Percentiles rank a stretch among this genome's conserved stretches.
These are phyloP conservation scores for Pythium grandisporangium DNA, from an alignment of 352 stramenopile species.

Conservation along the genomic window DNA sequence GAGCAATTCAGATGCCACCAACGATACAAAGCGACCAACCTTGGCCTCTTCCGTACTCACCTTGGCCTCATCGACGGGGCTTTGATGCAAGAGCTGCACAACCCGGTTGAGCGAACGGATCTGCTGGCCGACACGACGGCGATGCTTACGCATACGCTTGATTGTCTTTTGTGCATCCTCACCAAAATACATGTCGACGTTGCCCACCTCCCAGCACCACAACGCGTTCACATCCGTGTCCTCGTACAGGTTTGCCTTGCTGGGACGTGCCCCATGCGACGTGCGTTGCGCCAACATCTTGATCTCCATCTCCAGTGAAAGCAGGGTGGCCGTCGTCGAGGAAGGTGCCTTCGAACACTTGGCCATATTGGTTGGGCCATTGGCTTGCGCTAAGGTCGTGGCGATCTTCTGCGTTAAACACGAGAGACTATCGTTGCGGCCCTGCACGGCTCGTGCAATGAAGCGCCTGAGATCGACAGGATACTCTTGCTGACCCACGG, in stretches of 20 bases:
- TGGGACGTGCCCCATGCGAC: slow-evolving; percentile 49
- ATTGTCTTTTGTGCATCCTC: slow-evolving; percentile 66
- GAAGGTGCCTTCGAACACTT: no score
- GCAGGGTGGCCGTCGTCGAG: slow-evolving; percentile 1
- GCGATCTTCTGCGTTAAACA: slow-evolving; percentile 9
- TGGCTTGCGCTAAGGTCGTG: neutral
- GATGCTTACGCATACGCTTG: slow-evolving; percentile 73
- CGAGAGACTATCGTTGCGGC: slow-evolving; percentile 14
- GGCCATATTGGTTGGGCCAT: neutral
- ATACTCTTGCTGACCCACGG: neutral
- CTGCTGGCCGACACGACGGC: slow-evolving; percentile 61
- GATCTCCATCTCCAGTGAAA: slow-evolving; percentile 78
- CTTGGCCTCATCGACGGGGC: slow-evolving; percentile 64
- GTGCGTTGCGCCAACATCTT: slow-evolving; percentile 81
- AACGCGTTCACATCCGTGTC: slow-evolving; percentile 65
- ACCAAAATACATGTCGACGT: slow-evolving; percentile 56
- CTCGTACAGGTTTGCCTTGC: slow-evolving; percentile 73
- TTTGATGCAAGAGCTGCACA: slow-evolving; percentile 56
- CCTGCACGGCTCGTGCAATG: slow-evolving; percentile 16
- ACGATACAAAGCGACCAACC: slow-evolving; percentile 61
- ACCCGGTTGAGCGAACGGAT: slow-evolving; percentile 61
- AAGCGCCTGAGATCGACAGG: slow-evolving; percentile 10
- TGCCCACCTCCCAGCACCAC: slow-evolving; percentile 81
- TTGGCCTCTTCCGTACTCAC: slow-evolving; percentile 77
- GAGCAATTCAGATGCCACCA: slow-evolving; percentile 51